Evolutionary conservation across 441 rosid species (phyloP), one percentile per base, ranked within the genome.

Genomic region (Croton setiger): DNA sequence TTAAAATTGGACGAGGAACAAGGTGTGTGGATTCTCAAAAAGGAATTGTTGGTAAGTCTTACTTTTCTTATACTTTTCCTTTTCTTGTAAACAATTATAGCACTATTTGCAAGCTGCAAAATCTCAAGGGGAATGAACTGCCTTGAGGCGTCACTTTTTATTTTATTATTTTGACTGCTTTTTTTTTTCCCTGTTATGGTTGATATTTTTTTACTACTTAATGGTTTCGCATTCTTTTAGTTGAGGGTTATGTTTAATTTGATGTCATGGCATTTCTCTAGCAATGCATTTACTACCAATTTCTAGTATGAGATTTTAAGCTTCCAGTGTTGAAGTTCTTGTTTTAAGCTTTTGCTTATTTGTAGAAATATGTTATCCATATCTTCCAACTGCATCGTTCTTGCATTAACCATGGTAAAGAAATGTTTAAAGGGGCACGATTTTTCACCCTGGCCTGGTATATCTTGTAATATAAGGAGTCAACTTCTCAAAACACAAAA

Each of bases 11-110:
- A 92, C 55, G 56, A 83, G 75, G 79, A 79, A 64, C 78, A 72
- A 43, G 84, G 90, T 18, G 57, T 76, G 57, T 94, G 99, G 99
- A 81, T 61, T 76, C 85, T 90, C 35, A 27, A 75, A 75, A 88
- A 82, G 81, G 94, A 92, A 77, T 60, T 94, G 70, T 82, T 89
- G 49, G 99, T 88, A 74, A 79, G 91, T 75, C 31, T 37, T 37
- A 4, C 3, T 43, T 31, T 27, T 11, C 7, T 17, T 17, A 7
- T n/a, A 39, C 4, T 60, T 27, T 13, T 12, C 14, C 33, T 60
- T 51, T 48, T 41, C 12, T 31, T 33, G 4, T 9, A 8, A 15
- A 56, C 3, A 21, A 36, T 31, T 41, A 56, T 20, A 17, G 0
- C 23, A 17, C 49, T n/a, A 39, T 18, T 23, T 61, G 47, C 36